These are phyloP conservation scores for Bjerkandera adusta DNA, from an alignment of 1,284 basidiomycete genomes.

Conservation along the genomic window DNA sequence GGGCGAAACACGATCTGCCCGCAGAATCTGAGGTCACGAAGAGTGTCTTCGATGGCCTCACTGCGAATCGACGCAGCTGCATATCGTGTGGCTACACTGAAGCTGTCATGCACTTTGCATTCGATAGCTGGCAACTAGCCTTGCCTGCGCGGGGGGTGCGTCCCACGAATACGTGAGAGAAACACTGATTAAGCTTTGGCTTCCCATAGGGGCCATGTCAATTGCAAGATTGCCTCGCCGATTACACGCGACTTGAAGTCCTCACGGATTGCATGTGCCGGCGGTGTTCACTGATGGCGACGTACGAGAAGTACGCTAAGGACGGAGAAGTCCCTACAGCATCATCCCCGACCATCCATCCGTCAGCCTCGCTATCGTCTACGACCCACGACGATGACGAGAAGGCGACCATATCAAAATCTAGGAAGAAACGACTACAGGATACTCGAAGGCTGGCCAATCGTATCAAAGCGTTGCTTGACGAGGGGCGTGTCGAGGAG, in stretches of 20 bases:
- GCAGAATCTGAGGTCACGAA: conserved; percentile 41
- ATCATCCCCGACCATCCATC: not conserved
- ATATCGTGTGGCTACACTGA: conserved; percentile 84
- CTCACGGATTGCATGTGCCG: conserved; percentile 84
- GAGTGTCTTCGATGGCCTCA: conserved; percentile 79
- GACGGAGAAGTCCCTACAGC: not conserved
- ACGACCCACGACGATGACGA: conserved; percentile 50
- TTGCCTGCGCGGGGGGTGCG: conserved; percentile 61
- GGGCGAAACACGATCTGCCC: not conserved
- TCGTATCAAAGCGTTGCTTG: conserved; percentile 61
- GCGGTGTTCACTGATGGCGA: conserved; percentile 76
- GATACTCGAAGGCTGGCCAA: conserved; percentile 65
- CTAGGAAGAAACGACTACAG: conserved; percentile 70
- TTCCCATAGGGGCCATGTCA: conserved; percentile 49
- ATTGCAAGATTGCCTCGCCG: conserved; percentile 72
- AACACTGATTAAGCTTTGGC: conserved; percentile 5
- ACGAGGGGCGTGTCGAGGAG: conserved; percentile 76
- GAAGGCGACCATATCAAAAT: conserved; percentile 57
- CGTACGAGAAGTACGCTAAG: conserved; percentile 36
- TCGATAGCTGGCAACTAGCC: conserved; percentile 80
- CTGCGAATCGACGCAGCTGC: conserved; percentile 81
- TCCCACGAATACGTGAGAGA: too few relatives aligned
- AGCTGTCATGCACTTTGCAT: conserved; percentile 84
- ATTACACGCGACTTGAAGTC: conserved; percentile 81
- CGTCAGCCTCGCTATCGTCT: conserved; percentile 43